Evolutionary conservation across 202 grass and related monocot genomes (phyloP), one percentile per base, ranked within the genome.

Genomic region (Dendrocalamus latiflorus): DNA sequence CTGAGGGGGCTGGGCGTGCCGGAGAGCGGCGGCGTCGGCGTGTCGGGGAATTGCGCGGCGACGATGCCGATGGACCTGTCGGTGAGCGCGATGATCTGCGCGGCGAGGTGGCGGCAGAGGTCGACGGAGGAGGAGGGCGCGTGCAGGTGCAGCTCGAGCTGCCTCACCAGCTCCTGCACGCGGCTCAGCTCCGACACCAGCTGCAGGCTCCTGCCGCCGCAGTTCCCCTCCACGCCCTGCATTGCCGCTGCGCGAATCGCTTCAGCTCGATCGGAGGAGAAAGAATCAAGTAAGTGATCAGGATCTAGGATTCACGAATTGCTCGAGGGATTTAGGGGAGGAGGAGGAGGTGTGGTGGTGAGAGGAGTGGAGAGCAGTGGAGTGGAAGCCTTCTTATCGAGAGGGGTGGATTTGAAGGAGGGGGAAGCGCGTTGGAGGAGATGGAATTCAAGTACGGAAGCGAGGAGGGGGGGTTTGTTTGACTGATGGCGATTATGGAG

Each of bases 41-140:
- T 47, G 59, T 22, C 37, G 16, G 11, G 33, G 45, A 17, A 70
- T 18, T 62, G 77, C 34, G 48, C 76, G 9, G 45, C 55, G 37
- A 75, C 87, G 42, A 86, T 72, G 68, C 24, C 79, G 67, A 95
- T 90, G 82, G 90, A 90, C 47, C 84, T 70, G 69, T 88, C 87
- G 10, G 87, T 86, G 41, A 82, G 64, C 43, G 78, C 83, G 48
- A 88, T 54, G 81, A 95, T 75, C 77, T 92, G 53, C 42, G 51
- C 33, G 7, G 82, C 71, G 26, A 95, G 76, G 49, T 21, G 43
- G 80, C 86, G 86, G 88, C 87, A 88, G n/a, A 49, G 44, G n/a
- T 90, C 79, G 16, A 72, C 28, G 39, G 81, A 76, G 49, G 77
- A 72, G 26, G 74, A n/a, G 2, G 83, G 60, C 51, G 39, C 65